Conservation (phyloP, 495 filamentous ascomycete species). For the Neurospora sp. region DNA sequence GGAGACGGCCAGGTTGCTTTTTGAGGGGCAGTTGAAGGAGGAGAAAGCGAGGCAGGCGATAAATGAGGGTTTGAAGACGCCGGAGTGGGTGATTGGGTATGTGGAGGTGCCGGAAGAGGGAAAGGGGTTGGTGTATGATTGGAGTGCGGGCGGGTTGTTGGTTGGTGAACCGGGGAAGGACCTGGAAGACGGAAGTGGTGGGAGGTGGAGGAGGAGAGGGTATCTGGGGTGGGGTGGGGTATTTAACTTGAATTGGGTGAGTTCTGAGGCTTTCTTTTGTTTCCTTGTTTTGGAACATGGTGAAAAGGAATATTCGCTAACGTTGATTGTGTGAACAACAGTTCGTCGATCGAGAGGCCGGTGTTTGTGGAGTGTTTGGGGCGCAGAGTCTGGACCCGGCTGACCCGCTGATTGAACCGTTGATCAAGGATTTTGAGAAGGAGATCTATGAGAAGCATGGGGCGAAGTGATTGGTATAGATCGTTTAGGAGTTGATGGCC, state of each 20-base stretch:
- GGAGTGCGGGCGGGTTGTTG: constrained; percentile 24
- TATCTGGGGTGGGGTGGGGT: constrained; percentile 29
- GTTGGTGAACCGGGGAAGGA: constrained; percentile 7
- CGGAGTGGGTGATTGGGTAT: constrained; percentile 17
- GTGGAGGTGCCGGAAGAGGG: constrained; percentile 10
- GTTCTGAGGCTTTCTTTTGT: not conserved
- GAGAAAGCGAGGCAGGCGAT: constrained; percentile 10
- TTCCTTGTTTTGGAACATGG: not conserved
- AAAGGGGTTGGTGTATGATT: constrained; percentile 15
- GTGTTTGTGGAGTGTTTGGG: constrained; percentile 25
- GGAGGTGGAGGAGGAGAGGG: constrained; percentile 13
- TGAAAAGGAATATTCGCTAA: not conserved
- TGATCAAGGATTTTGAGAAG: constrained; percentile 24
- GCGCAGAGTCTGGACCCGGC: constrained; percentile 17
- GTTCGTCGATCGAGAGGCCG: constrained; percentile 26
- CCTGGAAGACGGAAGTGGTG: constrained; percentile 1
- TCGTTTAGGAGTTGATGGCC: too few species aligned
- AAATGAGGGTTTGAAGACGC: constrained; percentile 6
- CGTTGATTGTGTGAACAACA: constrained; percentile 3
- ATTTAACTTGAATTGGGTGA: constrained; percentile 24
- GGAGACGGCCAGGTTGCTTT: constrained; percentile 18
- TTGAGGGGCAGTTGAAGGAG: constrained; percentile 19
- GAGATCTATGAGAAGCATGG: constrained; percentile 16
- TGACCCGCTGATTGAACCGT: constrained; percentile 14
- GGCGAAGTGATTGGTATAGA: not conserved